Evolutionary conservation across 1,139 yeast genomes (phyloP).

Genomic region (Dujonia santamariae): DNA sequence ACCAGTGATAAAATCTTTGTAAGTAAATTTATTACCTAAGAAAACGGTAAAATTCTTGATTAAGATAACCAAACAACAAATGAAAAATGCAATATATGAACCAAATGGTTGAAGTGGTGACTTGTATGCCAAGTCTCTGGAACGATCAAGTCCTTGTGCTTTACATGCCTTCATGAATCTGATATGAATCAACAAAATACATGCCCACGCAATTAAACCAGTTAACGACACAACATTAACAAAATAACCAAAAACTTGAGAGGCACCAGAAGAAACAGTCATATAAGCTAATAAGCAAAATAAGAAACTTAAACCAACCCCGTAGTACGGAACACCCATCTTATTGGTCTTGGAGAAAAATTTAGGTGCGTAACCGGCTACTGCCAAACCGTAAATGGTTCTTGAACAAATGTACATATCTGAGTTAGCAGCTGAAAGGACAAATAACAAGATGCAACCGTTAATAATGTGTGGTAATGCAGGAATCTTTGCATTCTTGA

Average conservation of each 20-base stretch:
- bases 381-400: slow-evolving; percentile 42
- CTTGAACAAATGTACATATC: slow-evolving; percentile 49
- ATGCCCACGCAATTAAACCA: slow-evolving; percentile 71
- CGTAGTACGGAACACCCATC: slow-evolving; percentile 38
- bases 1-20: slow-evolving; percentile 68
- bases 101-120: slow-evolving; percentile 72
- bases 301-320: slow-evolving; percentile 31
- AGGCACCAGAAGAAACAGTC: slow-evolving; percentile 53
- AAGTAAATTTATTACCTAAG: slow-evolving; percentile 50
- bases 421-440: slow-evolving; percentile 46
- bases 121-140: slow-evolving; percentile 45
- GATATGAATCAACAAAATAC: slow-evolving; percentile 59
- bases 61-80: slow-evolving; percentile 54
- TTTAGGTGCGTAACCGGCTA: slow-evolving; percentile 43
- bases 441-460: slow-evolving; percentile 44
- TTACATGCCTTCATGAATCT: slow-evolving; percentile 62
- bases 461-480: slow-evolving; percentile 47
- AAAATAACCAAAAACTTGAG: slow-evolving; percentile 58
- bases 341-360: slow-evolving; percentile 39
- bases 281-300: slow-evolving; percentile 64
- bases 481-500: slow-evolving; percentile 38
- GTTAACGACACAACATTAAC: slow-evolving; percentile 73
- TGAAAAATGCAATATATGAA: slow-evolving; percentile 53
- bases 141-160: slow-evolving; percentile 53
- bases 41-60: slow-evolving; percentile 76